Evolutionary conservation across 306 rosid species (phyloP).

Genomic region (Malus asiatica): DNA sequence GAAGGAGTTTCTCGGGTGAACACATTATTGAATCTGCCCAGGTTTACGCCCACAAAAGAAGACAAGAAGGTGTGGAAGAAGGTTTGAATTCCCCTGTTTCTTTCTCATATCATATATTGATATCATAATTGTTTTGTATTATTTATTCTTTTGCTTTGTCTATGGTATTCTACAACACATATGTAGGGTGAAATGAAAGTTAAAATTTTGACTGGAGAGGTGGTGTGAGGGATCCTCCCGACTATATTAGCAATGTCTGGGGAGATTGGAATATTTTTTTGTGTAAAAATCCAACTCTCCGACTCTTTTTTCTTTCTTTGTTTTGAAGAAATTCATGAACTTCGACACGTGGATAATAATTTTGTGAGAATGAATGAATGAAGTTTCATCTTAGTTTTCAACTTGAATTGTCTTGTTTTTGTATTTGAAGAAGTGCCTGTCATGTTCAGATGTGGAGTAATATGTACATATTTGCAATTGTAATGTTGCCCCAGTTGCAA

Average conservation of each 20-base stretch:
- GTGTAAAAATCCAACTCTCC: slow-evolving; percentile 31
- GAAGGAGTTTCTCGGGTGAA: slow-evolving; percentile 97
- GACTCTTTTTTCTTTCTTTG: slow-evolving; percentile 11
- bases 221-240: slow-evolving; percentile 25
- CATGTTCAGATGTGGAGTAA: neutral
- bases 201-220: slow-evolving; percentile 38
- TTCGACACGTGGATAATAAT: slow-evolving; percentile 17
- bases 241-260: slow-evolving; percentile 78
- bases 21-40: slow-evolving; percentile 84
- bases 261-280: slow-evolving; percentile 34
- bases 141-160: slow-evolving; percentile 18
- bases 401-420: neutral
- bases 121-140: neutral
- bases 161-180: slow-evolving; percentile 25
- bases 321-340: neutral
- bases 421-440: neutral
- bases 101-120: neutral
- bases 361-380: slow-evolving; percentile 11
- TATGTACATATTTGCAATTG: neutral
- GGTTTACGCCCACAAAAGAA: slow-evolving; percentile 73
- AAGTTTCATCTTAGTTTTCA: neutral
- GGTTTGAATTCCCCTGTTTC: slow-evolving; percentile 16
- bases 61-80: slow-evolving; percentile 32
- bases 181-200: slow-evolving; percentile 18
- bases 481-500: neutral